A percentile compares a stretch with the other conserved stretches of the same genome.
Conservation (phyloP, 352 stramenopile genomes). For the Phytophthora rubi region DNA sequence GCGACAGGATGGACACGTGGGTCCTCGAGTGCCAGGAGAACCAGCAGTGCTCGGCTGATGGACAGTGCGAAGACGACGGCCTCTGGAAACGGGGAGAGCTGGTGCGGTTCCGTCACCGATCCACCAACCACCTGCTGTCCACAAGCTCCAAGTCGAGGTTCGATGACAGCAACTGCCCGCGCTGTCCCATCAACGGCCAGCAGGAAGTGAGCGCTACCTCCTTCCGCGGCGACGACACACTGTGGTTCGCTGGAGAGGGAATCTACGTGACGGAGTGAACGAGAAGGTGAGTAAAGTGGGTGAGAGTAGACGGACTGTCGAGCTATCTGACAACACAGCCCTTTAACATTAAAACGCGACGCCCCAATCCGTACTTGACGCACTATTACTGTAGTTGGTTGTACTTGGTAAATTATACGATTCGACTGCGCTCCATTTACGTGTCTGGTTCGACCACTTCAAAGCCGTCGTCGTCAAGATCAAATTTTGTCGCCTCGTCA, state of each 20-base stretch:
- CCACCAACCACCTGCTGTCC: conserved; percentile 57
- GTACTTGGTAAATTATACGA: conserved; percentile 11
- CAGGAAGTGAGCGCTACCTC: conserved; percentile 78
- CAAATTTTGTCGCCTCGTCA: conserved; percentile 76
- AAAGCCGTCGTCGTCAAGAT: conserved; percentile 83
- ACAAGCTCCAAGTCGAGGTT: conserved; percentile 63
- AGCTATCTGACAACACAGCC: conserved; percentile 1
- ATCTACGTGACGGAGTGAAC: conserved; percentile 77
- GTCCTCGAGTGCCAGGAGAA: conserved; percentile 77
- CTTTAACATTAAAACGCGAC: conserved; percentile 41
- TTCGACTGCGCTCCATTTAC: not conserved
- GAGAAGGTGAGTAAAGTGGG: not conserved
- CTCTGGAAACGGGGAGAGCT: conserved; percentile 81
- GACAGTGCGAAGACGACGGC: conserved; percentile 74
- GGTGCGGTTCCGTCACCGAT: conserved; percentile 66
- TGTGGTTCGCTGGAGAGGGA: conserved; percentile 85
- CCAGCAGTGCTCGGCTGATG: conserved; percentile 71
- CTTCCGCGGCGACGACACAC: conserved; percentile 53
- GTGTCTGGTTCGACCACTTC: conserved; percentile 60
- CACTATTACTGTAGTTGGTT: not conserved
- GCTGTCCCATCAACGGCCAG: conserved; percentile 86
- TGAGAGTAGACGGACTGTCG: conserved; percentile 22
- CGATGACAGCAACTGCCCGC: conserved; percentile 82
- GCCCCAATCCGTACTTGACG: conserved; percentile 1
- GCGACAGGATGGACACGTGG: conserved; percentile 75